Evolutionary conservation across 768 basidiomycete genomes (phyloP).

Genomic region (Lentinus tigrinus): DNA sequence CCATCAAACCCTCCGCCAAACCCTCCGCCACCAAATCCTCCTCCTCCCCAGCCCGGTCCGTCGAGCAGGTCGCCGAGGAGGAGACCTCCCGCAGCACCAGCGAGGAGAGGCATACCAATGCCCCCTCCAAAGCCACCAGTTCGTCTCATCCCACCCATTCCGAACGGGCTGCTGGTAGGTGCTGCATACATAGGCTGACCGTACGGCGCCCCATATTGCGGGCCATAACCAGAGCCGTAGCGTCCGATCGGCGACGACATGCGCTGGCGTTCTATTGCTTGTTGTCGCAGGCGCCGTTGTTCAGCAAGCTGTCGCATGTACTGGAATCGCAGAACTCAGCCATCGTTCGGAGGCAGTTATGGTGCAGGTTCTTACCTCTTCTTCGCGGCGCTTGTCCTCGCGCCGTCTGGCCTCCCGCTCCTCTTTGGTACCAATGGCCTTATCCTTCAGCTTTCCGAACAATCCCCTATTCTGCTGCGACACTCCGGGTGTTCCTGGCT

Average conservation of each 20-base stretch:
- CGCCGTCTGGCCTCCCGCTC: constrained; percentile 48
- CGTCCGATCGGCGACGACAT: constrained; percentile 6
- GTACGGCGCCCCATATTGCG: neutral
- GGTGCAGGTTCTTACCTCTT: constrained; percentile 11
- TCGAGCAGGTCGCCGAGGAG: constrained; percentile 31
- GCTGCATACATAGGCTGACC: constrained; percentile 25
- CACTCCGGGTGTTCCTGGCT: constrained; percentile 17
- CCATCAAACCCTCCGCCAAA: constrained; percentile 10
- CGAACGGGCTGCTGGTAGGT: constrained; percentile 16
- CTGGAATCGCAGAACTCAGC: constrained; percentile 2
- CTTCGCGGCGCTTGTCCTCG: constrained; percentile 26
- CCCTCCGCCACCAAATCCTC: constrained; percentile 8
- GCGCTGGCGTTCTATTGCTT: constrained; percentile 16
- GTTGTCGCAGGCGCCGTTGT: constrained; percentile 13
- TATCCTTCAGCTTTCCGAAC: constrained; percentile 62
- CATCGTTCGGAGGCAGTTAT: neutral
- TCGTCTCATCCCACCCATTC: neutral
- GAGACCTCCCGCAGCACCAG: constrained; percentile 37
- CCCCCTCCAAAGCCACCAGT: constrained; percentile 27
- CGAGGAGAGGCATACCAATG: constrained; percentile 31
- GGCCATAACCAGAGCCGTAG: neutral
- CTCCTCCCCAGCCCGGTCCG: constrained; percentile 24
- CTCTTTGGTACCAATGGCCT: constrained; percentile 61
- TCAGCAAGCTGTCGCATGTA: constrained; percentile 19
- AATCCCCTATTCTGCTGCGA: constrained; percentile 47